Evolutionary conservation across 495 filamentous ascomycete species (phyloP).

Genomic region (Xylaria longipes): DNA sequence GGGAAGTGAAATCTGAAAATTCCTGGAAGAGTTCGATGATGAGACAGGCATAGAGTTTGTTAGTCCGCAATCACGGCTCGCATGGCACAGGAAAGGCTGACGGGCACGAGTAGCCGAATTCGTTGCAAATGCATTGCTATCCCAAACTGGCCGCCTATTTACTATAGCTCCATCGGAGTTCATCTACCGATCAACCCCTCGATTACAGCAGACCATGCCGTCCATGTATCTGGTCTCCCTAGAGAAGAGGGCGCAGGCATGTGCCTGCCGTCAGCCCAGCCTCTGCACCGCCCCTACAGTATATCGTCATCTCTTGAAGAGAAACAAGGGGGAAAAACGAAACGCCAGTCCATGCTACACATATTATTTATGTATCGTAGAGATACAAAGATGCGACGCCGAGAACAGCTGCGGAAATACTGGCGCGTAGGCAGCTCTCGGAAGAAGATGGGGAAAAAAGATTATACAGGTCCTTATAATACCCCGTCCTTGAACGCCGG

Average conservation of each 20-base stretch:
- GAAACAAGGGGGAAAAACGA: not conserved
- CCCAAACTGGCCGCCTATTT: not conserved
- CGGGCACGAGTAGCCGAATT: not conserved
- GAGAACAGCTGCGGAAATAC: not conserved
- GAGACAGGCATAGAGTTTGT: not conserved
- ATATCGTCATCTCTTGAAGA: not conserved
- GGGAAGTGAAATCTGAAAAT: not conserved
- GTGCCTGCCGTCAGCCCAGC: not conserved
- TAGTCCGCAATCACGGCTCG: not conserved
- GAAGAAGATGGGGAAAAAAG: not conserved
- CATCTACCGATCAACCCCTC: not conserved
- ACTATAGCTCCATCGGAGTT: not conserved
- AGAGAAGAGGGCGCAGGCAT: not conserved
- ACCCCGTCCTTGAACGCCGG: slow-evolving; percentile 7
- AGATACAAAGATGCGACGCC: slow-evolving; percentile 5
- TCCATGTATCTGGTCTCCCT: not conserved
- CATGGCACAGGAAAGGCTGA: not conserved
- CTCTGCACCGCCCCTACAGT: not conserved
- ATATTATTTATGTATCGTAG: slow-evolving; percentile 20
- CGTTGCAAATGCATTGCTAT: slow-evolving; percentile 3
- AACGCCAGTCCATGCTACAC: slow-evolving; percentile 27
- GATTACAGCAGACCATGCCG: not conserved
- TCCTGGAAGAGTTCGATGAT: not conserved
- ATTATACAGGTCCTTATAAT: slow-evolving; percentile 5
- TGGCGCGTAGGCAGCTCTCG: not conserved